A percentile compares a stretch with the other conserved stretches of the same genome.
phyloP scores from a whole-genome alignment of 352 stramenopile species.

The Phytopythium boreale region DNA sequence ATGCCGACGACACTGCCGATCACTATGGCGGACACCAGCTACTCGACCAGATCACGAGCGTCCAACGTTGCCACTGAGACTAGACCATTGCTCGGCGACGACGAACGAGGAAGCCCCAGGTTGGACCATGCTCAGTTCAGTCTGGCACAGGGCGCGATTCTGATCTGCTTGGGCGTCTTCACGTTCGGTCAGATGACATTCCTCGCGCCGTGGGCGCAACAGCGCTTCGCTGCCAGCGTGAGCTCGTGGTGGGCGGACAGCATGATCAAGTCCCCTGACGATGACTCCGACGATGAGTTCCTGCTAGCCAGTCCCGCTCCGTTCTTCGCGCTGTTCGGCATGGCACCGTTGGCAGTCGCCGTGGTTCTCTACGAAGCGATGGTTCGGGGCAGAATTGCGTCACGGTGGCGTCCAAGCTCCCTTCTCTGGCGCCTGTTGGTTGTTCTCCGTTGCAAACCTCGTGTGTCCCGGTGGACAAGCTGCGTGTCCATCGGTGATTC shows the following conservation, averaged over 20 bases:
- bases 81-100: background rate
- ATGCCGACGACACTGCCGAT: background rate
- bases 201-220: conserved; percentile 32
- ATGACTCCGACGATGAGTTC: conserved; percentile 44
- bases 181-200: conserved; percentile 35
- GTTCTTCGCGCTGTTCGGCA: conserved; percentile 7
- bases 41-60: background rate
- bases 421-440: background rate
- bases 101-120: background rate
- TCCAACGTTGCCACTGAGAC: background rate
- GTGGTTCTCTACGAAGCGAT: background rate
- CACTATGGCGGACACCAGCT: background rate
- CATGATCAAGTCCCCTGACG: conserved; percentile 12
- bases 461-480: background rate
- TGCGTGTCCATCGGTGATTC: background rate
- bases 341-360: background rate
- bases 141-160: conserved; percentile 25
- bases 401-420: background rate
- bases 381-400: background rate
- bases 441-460: background rate
- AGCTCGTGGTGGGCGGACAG: conserved; percentile 27
- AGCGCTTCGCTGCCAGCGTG: conserved; percentile 21
- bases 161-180: conserved; percentile 39
- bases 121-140: background rate
- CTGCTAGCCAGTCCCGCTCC: conserved; percentile 22